Evolutionary conservation across 2,329 filamentous ascomycete species (phyloP), one percentile per base, ranked within the genome.

Genomic region (Monilinia aucupariae): DNA sequence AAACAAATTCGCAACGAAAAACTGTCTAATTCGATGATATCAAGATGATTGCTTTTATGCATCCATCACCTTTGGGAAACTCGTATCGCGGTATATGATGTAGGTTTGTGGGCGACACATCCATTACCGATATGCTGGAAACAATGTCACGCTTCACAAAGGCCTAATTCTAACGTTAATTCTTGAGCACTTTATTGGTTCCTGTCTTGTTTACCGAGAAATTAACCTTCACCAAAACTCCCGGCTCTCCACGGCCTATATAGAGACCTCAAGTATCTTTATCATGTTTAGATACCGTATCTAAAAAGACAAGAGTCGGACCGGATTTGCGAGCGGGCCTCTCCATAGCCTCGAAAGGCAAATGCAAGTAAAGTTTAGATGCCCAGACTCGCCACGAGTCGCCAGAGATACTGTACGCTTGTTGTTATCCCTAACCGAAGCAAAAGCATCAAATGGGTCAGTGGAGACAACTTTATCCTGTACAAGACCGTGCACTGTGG

Each of bases 1-100:
- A 61, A 61, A 61, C 59, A 37, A 50, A 32, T 49, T 32, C 41
- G 47, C n/a, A 34, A 56, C n/a, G 41, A 20, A 34, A 25, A 56
- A 47, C 25, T 56, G 5, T 34, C 25, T 10, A 32, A 10, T 56
- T 34, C 27, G 2, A 10, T 5, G 20, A 17, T 45, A 20, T 43
- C 9, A 47, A 10, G 43, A 10, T 47, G 43, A 22, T 47, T 22
- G 43, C 15, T n/a, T 25, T 45, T 56, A 47, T 56, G 41, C 41
- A 32, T 56, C 39, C n/a, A n/a, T n/a, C n/a, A 25, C 45, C 39
- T 22, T 45, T 17, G 17, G 25, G 13, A 30, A 25, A 32, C 45
- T 45, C 27, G 12, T 32, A 39, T 45, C 27, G 22, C 53, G 30
- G 17, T 47, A 34, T 25, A 34, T 25, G 41, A 25, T 56, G 27